These are phyloP conservation scores for Dactylellina haptotyla DNA, from an alignment of 2,329 filamentous ascomycete genomes.

Conservation along the genomic window DNA sequence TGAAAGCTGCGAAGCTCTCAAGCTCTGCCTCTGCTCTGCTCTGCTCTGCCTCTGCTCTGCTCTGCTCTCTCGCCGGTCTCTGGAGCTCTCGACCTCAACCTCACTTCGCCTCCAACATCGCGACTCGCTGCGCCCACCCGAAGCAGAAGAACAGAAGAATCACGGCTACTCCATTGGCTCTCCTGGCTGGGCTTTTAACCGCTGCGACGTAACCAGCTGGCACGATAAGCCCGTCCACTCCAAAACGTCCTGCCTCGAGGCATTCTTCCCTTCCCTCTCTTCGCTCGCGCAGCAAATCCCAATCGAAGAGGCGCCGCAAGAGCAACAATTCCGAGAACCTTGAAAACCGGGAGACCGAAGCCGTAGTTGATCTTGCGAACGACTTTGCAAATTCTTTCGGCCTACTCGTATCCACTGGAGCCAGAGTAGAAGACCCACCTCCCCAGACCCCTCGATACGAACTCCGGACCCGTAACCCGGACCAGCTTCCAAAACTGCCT, in stretches of 20 bases:
- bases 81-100: neutral
- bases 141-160: no score
- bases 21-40: neutral
- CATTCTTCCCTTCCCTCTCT: slow-evolving; percentile 1
- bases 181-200: neutral
- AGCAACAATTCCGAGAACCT: neutral
- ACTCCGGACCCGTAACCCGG: no score
- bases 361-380: neutral
- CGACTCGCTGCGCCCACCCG: neutral
- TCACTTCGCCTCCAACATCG: neutral
- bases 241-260: slow-evolving; percentile 34
- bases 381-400: slow-evolving; percentile 3
- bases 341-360: neutral
- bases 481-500: no score
- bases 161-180: neutral
- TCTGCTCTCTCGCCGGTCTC: neutral
- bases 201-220: slow-evolving; percentile 6
- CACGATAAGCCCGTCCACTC: slow-evolving; percentile 39
- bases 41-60: neutral
- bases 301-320: neutral
- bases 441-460: slow-evolving; percentile 5
- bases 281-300: neutral
- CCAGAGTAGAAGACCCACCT: slow-evolving; percentile 15
- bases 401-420: neutral
- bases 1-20: slow-evolving; percentile 33